phyloP scores from a whole-genome alignment of 805 yeast genomes.

The Schizosaccharomyces cryophilus region DNA sequence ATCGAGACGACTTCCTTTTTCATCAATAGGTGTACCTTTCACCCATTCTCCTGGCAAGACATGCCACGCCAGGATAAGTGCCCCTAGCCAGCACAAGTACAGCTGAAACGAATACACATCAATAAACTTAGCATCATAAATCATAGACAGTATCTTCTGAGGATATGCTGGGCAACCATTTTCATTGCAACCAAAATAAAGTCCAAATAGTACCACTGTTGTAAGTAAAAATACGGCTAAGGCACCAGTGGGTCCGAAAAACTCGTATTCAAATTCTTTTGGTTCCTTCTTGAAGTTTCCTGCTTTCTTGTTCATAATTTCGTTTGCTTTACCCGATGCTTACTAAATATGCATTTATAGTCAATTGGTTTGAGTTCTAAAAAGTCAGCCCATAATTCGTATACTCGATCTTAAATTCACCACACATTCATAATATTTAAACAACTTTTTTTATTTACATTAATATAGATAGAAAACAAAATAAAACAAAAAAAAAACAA shows the following conservation, averaged over 20 bases:
- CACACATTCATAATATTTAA: no score
- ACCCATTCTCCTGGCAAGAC: not conserved
- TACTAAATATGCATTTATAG: no score
- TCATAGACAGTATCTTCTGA: not conserved
- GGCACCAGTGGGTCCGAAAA: constrained; percentile 57
- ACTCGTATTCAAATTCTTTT: constrained; percentile 22
- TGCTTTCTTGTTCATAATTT: not conserved
- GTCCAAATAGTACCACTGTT: constrained; percentile 32
- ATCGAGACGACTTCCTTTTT: not conserved
- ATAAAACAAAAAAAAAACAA: no score
- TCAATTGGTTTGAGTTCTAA: no score
- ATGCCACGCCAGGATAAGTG: not conserved
- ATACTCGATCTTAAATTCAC: no score
- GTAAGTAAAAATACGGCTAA: constrained; percentile 33
- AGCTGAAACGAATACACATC: not conserved
- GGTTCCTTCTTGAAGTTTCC: not conserved
- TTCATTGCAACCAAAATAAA: constrained; percentile 39
- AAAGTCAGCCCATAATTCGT: no score
- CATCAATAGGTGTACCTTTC: not conserved
- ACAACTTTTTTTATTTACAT: no score
- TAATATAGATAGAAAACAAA: no score
- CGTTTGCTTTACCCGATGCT: no score
- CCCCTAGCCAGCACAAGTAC: not conserved
- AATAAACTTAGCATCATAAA: not conserved
- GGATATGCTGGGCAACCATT: constrained; percentile 14